Conservation (phyloP, 2,329 filamentous ascomycete species). For the Pestalotiopsis sp. region DNA sequence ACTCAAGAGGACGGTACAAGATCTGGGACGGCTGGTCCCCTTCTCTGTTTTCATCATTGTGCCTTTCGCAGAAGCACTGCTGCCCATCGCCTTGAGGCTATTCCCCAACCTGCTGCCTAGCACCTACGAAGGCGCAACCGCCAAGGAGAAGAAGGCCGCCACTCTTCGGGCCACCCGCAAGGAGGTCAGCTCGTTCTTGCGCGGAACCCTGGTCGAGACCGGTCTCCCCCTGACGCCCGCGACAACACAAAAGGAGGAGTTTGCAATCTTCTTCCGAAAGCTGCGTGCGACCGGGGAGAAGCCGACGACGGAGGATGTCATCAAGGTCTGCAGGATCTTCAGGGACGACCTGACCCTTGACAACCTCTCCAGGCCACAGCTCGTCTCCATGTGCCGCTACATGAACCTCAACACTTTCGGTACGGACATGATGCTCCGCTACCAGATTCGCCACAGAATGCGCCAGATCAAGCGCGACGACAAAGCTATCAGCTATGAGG, state of each 20-base stretch:
- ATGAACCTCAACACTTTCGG: slow-evolving; percentile 98
- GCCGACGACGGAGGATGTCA: slow-evolving; percentile 86
- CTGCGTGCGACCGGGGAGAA: slow-evolving; percentile 87
- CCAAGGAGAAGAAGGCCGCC: slow-evolving; percentile 85
- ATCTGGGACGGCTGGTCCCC: slow-evolving; percentile 87
- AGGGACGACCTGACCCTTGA: slow-evolving; percentile 96
- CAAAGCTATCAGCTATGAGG: slow-evolving; percentile 89
- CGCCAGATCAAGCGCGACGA: slow-evolving; percentile 99
- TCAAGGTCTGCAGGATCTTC: slow-evolving; percentile 99
- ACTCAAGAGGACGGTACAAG: slow-evolving; percentile 88
- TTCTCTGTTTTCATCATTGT: slow-evolving; percentile 98
- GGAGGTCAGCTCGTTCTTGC: slow-evolving; percentile 88
- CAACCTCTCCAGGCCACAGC: slow-evolving; percentile 91
- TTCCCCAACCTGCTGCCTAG: slow-evolving; percentile 98
- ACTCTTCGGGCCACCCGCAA: slow-evolving; percentile 83
- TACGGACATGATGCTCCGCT: slow-evolving; percentile 96
- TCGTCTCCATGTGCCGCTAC: slow-evolving; percentile 97
- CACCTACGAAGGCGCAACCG: slow-evolving; percentile 91
- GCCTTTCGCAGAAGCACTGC: slow-evolving; percentile 88
- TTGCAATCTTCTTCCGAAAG: slow-evolving; percentile 96
- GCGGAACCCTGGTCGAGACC: slow-evolving; percentile 87
- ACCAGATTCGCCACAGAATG: slow-evolving; percentile 97
- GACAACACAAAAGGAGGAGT: slow-evolving; percentile 89
- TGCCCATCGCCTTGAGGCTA: slow-evolving; percentile 87
- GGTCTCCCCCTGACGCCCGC: slow-evolving; percentile 82